Evolutionary conservation across 1,139 yeast genomes (phyloP), one percentile per base, ranked within the genome.

Genomic region (Wickerhamomyces sp.): DNA sequence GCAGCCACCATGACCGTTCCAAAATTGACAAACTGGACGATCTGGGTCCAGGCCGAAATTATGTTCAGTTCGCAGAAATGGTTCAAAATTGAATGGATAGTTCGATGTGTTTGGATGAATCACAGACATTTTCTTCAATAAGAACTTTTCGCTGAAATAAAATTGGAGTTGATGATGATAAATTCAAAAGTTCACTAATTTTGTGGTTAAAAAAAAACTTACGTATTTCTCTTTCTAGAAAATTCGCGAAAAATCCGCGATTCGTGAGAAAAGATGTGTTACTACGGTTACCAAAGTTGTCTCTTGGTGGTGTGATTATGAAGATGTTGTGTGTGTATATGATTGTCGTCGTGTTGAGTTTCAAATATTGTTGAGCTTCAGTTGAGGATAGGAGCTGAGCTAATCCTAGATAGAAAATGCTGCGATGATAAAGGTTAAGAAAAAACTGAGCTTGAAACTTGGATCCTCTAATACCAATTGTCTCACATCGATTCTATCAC

Each of bases 21-120:
- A 92, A 56, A 72, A 81, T 44, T 85, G 85, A 58, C 98, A 90
- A 3, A 85, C 76, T 10, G 97, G 97, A 45, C 97, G 71, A 55
- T 86, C 92, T 1, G 97, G 96, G 58, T 89, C 88, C 31, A 88
- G 68, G 0, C 95, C 90, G 53, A 90, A 81, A 48, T 85, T 78
- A 62, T 75, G 87, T 58, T 90, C 97, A 44, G 76, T 76, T 49
- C 87, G 72, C 37, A 92, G 71, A 54, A 87, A 88, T 17, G 86
- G 82, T 55, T 90, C 97, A 57, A 90, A 90, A 51, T 83, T 81
- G 71, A 90, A 86, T 34, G 74, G 61, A 35, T 72, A 66, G 29
- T 59, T 51, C 3, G 62, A 44, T 2, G 74, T 67, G 38, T 63
- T 62, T 4, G 68, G 67, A 39, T 63, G 65, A 5, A 61, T 48